Evolutionary conservation across 106 monocot genomes (phyloP), one percentile per base, ranked within the genome.

Genomic region (Dioscorea alata): DNA sequence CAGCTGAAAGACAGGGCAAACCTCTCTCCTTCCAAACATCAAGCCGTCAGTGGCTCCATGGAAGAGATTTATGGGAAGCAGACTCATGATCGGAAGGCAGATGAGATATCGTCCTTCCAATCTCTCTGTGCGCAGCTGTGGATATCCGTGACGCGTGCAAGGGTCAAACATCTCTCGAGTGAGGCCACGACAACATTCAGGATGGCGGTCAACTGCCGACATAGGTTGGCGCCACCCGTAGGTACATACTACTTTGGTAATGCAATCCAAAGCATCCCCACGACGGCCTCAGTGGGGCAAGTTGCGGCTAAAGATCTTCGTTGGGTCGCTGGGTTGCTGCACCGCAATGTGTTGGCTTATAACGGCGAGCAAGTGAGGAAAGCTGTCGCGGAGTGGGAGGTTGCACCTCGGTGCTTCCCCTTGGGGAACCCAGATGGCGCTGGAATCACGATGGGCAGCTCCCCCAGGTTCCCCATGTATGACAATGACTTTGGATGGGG

Each of bases 171-270:
- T 22, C 86, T 88, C 23, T 17, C 49, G 42, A 17, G 68, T 1
- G 81, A 71, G 0, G 62, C 74, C 16, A 58, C 59, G 51, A 82
- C 79, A 22, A 86, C 84, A 49, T 86, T 81, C 61, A 77, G 90
- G 15, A 87, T 94, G 87, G 94, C 94, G 23, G 83, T 87, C 60
- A 94, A 94, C 87, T 94, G 94, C 76, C 82, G 94, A 13, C 84
- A 87, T 71, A 69, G 94, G 20, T 60, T 94, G 33, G 48, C n/a
- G 21, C 94, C 94, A 16, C 32, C 53, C 14, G 76, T 90, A 17
- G 78, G 79, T 60, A 50, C 78, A 7, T 52, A 58, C 48, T 94
- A 94, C 82, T 94, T 94, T 63, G 94, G 94, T 17, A 94, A 94
- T 80, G 94, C 94, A n/a, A 90, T 94, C 35, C 94, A 94, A 79